These are phyloP conservation scores for Bretschneidera sinensis DNA, from an alignment of 345 rosid genomes.

Conservation along the genomic window DNA sequence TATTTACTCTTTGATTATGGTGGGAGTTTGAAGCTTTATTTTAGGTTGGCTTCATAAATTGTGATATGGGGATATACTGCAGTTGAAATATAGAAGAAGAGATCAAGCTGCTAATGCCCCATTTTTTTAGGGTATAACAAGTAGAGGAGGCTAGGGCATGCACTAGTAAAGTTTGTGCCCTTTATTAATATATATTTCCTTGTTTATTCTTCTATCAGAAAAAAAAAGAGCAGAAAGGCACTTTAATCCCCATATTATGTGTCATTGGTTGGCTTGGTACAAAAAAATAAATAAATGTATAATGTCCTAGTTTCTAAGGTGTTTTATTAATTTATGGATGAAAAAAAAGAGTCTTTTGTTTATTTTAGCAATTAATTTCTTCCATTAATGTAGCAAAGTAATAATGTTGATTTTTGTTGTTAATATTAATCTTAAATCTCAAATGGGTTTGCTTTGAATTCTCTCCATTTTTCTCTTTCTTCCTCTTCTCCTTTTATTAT, in stretches of 20 bases:
- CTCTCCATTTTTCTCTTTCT: too few relatives aligned
- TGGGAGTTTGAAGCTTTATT: conserved; percentile 38
- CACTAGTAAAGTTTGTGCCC: conserved; percentile 11
- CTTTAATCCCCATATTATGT: conserved; percentile 8
- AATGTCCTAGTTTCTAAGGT: conserved; percentile 25
- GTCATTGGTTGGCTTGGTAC: conserved; percentile 25
- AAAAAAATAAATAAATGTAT: conserved; percentile 21
- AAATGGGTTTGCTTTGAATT: too few relatives aligned
- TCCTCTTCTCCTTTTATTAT: conserved; percentile 6
- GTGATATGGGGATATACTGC: conserved; percentile 2
- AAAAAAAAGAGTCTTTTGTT: conserved; percentile 13
- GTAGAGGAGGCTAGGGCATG: too few relatives aligned
- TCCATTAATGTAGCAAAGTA: too few relatives aligned
- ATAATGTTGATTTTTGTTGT: conserved; percentile 2
- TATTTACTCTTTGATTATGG: conserved; percentile 16
- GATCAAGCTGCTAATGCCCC: conserved; percentile 19
- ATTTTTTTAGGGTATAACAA: conserved; percentile 17
- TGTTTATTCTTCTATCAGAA: conserved; percentile 12
- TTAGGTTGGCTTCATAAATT: conserved; percentile 41
- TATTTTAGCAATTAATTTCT: neutral
- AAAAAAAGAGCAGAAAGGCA: conserved; percentile 7
- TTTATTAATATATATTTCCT: too few relatives aligned
- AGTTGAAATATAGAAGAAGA: conserved; percentile 4
- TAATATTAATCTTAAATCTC: neutral
- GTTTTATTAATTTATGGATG: conserved; percentile 19